Base-by-base conservation (phyloP, 148 eudicot species). In the Rheum nobile region DNA sequence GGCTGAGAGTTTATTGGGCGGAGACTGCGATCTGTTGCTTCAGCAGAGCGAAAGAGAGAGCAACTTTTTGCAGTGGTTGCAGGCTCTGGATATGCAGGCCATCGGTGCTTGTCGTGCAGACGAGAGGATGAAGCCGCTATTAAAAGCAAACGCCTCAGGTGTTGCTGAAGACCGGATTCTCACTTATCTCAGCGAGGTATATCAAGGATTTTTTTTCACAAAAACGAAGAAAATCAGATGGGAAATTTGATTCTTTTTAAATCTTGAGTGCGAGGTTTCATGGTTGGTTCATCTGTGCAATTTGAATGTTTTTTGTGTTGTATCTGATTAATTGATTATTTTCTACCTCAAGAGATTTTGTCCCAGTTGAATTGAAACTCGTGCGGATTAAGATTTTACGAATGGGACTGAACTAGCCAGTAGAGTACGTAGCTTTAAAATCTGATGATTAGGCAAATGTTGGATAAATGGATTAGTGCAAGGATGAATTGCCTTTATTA, bases 21-120 rank as follows among this genome's bases (percentile, higher is more conserved):
- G 84, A 10, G 89, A 86, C 26, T 90, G 84, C 43, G 98, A 91
- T 85, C 80, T 87, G 82, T 78, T 86, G 87, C 75, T 88, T 75
- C 85, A 82, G 65, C 86, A 78, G 41, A 76, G 82, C 77, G 85
- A 83, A 17, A 73, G 90, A 50, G 90, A 79, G 74, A 88, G 72
- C 17, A 81, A 83, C 43, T 78, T 87, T 65, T 14, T 89, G 55
- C 88, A 81, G 81, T 95, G 90, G 90, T 77, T 95, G n/a, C 83
- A 77, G 77, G 93, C 96, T 22, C 68, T 90, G 65, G 96, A 95
- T 88, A 75, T 86, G 85, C 97, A 95, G 71, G 91, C 85, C 8
- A 81, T 90, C 80, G 98, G 98, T 29, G 98, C 97, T 43, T 95
- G 98, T 57, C 89, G 98, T 6, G 82, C 83, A 0, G 98, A 91